These are phyloP conservation scores for Paramecium tetraurelia DNA, from an alignment of 73 alveolate genomes.

Conservation along the genomic window DNA sequence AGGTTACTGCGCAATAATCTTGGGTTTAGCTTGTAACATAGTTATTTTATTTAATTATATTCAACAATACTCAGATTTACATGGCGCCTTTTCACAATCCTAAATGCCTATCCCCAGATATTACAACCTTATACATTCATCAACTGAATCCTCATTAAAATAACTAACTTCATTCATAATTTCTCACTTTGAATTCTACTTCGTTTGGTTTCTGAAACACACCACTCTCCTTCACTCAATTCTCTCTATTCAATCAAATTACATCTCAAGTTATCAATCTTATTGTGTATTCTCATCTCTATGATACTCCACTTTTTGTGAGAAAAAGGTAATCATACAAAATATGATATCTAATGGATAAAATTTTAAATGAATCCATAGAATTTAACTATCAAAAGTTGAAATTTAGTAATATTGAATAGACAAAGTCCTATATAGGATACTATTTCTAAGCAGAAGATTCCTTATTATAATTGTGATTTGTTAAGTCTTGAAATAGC, in stretches of 20 bases:
- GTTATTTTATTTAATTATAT: not conserved
- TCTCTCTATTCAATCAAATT: not conserved
- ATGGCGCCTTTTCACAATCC: conserved; percentile 12
- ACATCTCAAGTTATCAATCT: too few relatives aligned
- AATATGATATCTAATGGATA: too few relatives aligned
- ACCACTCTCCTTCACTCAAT: not conserved
- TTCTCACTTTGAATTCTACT: not conserved
- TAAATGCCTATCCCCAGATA: not conserved
- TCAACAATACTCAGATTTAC: not conserved
- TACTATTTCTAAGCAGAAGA: too few relatives aligned
- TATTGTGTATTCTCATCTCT: too few relatives aligned
- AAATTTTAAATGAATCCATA: too few relatives aligned
- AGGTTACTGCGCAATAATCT: not conserved
- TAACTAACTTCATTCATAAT: not conserved
- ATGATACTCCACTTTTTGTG: too few relatives aligned
- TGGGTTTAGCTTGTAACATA: conserved; percentile 13
- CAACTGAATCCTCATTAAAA: not conserved
- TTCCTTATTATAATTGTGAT: too few relatives aligned
- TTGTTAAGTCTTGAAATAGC: too few relatives aligned
- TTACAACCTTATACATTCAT: not conserved
- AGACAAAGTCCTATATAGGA: too few relatives aligned
- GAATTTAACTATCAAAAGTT: too few relatives aligned
- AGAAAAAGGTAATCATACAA: too few relatives aligned
- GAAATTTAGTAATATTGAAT: too few relatives aligned
- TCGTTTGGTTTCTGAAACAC: not conserved